These are phyloP conservation scores for Friedmanniomyces endolithicus DNA, from an alignment of 495 filamentous ascomycete genomes.

Conservation along the genomic window DNA sequence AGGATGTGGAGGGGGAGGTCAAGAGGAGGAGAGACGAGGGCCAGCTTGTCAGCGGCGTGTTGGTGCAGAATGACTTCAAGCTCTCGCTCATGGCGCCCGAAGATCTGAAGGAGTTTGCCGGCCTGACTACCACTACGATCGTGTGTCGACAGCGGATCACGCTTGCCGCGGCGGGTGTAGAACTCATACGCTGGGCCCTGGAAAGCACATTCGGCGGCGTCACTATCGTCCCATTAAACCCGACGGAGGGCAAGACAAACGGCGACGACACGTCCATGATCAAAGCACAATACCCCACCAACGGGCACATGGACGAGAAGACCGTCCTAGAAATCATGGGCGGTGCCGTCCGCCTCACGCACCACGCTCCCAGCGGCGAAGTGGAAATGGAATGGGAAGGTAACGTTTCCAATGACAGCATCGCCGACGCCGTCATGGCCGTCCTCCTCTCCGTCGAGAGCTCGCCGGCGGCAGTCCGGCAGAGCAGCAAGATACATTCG, in stretches of 20 bases:
- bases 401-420: slow-evolving; percentile 92
- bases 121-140: slow-evolving; percentile 84
- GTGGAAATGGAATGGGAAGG: slow-evolving; percentile 94
- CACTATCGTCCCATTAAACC: slow-evolving; percentile 46
- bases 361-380: slow-evolving; percentile 56
- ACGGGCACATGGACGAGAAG: slow-evolving; percentile 46
- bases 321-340: slow-evolving; percentile 73
- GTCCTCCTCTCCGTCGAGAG: slow-evolving; percentile 82
- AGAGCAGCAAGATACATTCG: slow-evolving; percentile 32
- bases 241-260: slow-evolving; percentile 31
- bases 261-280: slow-evolving; percentile 8
- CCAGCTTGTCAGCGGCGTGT: slow-evolving; percentile 67
- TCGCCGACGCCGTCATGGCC: slow-evolving; percentile 89
- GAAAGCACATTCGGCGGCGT: slow-evolving; percentile 86
- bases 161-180: slow-evolving; percentile 75
- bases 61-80: slow-evolving; percentile 95
- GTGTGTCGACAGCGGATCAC: slow-evolving; percentile 79
- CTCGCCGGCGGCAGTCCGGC: slow-evolving; percentile 86
- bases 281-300: slow-evolving; percentile 39
- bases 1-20: slow-evolving; percentile 31
- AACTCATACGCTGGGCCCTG: slow-evolving; percentile 84
- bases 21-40: slow-evolving; percentile 35
- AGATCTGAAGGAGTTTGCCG: slow-evolving; percentile 88
- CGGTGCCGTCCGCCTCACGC: slow-evolving; percentile 22
- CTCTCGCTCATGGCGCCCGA: slow-evolving; percentile 92